These are phyloP conservation scores for Clarireedia paspali DNA, from an alignment of 2,329 filamentous ascomycete species.

Conservation along the genomic window DNA sequence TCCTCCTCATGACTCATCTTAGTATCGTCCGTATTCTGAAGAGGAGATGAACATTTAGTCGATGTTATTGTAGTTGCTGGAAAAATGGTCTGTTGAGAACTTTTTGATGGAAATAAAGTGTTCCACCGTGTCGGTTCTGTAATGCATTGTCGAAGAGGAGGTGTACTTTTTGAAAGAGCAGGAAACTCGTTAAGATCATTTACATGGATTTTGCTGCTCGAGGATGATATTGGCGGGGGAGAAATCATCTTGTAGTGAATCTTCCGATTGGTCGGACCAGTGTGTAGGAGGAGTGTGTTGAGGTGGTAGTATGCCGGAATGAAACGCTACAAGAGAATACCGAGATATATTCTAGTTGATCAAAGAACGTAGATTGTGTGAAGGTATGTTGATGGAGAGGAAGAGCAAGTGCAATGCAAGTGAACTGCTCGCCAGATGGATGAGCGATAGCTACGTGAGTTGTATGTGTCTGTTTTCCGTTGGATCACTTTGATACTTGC, in stretches of 20 bases:
- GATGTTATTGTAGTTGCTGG: too few species aligned
- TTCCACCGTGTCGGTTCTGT: background rate
- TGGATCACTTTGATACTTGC: background rate
- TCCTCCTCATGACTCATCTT: too few species aligned
- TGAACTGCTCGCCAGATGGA: background rate
- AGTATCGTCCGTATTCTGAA: too few species aligned
- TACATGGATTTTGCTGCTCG: background rate
- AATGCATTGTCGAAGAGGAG: background rate
- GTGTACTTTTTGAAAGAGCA: background rate
- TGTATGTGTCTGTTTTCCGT: background rate
- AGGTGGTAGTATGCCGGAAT: background rate
- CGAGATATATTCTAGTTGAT: background rate
- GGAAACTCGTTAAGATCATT: background rate
- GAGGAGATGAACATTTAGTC: too few species aligned
- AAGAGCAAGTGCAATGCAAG: conserved; percentile 1
- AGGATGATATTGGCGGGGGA: background rate
- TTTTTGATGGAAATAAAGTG: background rate
- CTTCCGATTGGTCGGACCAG: background rate
- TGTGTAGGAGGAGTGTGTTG: background rate
- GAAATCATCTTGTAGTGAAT: background rate
- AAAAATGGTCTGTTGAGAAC: background rate
- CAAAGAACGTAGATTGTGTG: background rate
- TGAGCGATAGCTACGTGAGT: background rate
- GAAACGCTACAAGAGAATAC: background rate
- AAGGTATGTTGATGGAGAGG: background rate